phyloP scores from a whole-genome alignment of 2,329 filamentous ascomycete genomes.

The Sporothrix pseudoabietina region DNA sequence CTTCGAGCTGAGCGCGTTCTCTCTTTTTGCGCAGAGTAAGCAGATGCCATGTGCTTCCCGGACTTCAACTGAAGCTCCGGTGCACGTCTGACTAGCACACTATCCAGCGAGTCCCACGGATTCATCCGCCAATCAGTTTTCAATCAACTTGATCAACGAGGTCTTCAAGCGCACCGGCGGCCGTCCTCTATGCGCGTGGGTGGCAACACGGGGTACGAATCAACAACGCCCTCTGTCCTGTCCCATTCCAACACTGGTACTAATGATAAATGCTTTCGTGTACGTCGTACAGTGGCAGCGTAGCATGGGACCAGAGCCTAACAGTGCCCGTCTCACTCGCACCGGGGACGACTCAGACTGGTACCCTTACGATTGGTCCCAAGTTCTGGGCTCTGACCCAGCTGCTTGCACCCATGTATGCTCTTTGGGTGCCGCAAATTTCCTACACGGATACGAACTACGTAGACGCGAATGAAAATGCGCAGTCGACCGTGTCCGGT shows the following conservation, averaged over 20 bases:
- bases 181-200: background rate
- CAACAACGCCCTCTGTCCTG: too few species aligned
- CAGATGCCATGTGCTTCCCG: too few species aligned
- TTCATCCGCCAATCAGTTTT: constrained; percentile 14
- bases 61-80: too few species aligned
- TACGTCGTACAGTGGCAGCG: constrained; percentile 8
- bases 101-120: background rate
- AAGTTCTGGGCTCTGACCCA: background rate
- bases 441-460: background rate
- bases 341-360: background rate
- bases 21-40: constrained; percentile 3
- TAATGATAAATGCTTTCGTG: background rate
- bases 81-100: background rate
- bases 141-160: background rate
- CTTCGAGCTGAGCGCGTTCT: constrained; percentile 15
- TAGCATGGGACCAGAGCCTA: background rate
- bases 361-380: background rate
- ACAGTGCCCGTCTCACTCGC: background rate
- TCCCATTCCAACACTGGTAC: background rate
- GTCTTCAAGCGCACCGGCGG: constrained; percentile 16
- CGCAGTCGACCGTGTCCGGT: background rate
- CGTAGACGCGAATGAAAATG: background rate
- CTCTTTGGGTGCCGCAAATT: constrained; percentile 1
- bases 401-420: background rate
- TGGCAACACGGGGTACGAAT: background rate